Percentiles rank a stretch among this genome's conserved stretches.
These are phyloP conservation scores for Ophiostoma tasmaniense DNA, from an alignment of 2,329 filamentous ascomycete genomes.

Conservation along the genomic window DNA sequence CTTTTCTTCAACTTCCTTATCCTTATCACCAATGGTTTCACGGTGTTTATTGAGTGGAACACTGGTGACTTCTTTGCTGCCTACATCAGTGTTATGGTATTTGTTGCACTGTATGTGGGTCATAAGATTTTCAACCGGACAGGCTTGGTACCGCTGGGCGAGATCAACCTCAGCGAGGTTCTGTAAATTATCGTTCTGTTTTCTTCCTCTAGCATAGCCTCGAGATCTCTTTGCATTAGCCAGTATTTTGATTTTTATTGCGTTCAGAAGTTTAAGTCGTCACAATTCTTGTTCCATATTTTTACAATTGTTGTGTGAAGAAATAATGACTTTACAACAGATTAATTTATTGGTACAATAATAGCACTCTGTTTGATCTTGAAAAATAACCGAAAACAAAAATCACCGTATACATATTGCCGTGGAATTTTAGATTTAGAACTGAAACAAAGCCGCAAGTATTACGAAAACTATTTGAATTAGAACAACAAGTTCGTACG, in stretches of 20 bases:
- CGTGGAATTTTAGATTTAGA: too few relatives aligned
- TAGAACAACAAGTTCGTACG: too few relatives aligned
- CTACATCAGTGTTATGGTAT: slow-evolving; percentile 59
- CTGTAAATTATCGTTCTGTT: background rate
- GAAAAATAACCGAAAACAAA: too few relatives aligned
- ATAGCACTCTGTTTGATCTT: too few relatives aligned
- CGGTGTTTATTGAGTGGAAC: slow-evolving; percentile 55
- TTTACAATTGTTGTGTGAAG: too few relatives aligned
- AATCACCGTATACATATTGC: too few relatives aligned
- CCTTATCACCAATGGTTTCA: slow-evolving; percentile 60
- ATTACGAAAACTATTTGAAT: too few relatives aligned
- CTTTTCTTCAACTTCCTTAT: slow-evolving; percentile 58
- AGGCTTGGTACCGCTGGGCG: slow-evolving; percentile 4
- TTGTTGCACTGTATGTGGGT: slow-evolving; percentile 48
- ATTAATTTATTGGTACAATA: too few relatives aligned
- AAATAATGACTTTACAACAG: too few relatives aligned
- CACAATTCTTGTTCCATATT: too few relatives aligned
- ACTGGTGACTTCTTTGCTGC: slow-evolving; percentile 53
- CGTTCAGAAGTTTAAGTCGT: too few relatives aligned
- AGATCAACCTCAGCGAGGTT: slow-evolving; percentile 28
- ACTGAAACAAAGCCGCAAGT: too few relatives aligned
- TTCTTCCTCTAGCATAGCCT: background rate
- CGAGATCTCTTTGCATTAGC: background rate
- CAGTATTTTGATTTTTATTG: background rate
- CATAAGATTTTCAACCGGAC: slow-evolving; percentile 44